Conservation (phyloP, 352 stramenopile genomes). For the Phytophthora crassamura region DNA sequence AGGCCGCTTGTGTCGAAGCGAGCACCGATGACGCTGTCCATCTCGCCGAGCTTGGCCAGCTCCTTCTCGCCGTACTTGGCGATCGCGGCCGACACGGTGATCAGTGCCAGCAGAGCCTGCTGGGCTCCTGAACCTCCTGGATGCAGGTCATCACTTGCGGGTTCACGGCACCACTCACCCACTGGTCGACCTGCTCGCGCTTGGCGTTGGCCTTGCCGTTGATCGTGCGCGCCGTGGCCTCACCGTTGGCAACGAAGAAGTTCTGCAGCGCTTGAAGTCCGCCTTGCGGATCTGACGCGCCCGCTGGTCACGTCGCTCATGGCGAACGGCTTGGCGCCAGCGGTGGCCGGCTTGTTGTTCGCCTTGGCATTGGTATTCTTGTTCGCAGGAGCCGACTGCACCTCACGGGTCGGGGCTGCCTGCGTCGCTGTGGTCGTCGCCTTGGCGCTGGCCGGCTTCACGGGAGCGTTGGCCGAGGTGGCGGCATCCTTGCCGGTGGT, state of each 20-base stretch:
- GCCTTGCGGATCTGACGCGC: slow-evolving; percentile 26
- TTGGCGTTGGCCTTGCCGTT: slow-evolving; percentile 15
- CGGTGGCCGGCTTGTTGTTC: background rate
- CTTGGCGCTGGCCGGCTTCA: slow-evolving; percentile 6
- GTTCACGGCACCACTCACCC: slow-evolving; percentile 4
- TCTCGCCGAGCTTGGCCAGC: slow-evolving; percentile 22
- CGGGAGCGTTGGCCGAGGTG: background rate
- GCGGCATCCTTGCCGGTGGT: background rate
- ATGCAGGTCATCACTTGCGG: slow-evolving; percentile 15
- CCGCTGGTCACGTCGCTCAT: slow-evolving; percentile 19
- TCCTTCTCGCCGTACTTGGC: slow-evolving; percentile 30
- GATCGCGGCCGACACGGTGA: slow-evolving; percentile 25
- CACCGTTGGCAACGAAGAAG: slow-evolving; percentile 26
- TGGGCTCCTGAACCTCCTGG: slow-evolving; percentile 23
- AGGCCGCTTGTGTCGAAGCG: slow-evolving; percentile 20
- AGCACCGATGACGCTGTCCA: slow-evolving; percentile 20
- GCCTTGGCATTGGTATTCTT: slow-evolving; percentile 6
- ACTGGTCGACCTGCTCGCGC: slow-evolving; percentile 22
- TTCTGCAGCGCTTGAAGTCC: slow-evolving; percentile 27
- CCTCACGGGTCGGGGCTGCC: background rate
- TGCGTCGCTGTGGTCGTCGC: background rate
- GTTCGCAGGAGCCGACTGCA: slow-evolving; percentile 5
- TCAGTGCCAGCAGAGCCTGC: slow-evolving; percentile 12
- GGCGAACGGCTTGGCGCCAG: background rate
- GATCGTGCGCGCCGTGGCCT: slow-evolving; percentile 5